These are phyloP conservation scores for Coemansia sp. DNA, from an alignment of 192 early-diverging fungal species.

Conservation along the genomic window DNA sequence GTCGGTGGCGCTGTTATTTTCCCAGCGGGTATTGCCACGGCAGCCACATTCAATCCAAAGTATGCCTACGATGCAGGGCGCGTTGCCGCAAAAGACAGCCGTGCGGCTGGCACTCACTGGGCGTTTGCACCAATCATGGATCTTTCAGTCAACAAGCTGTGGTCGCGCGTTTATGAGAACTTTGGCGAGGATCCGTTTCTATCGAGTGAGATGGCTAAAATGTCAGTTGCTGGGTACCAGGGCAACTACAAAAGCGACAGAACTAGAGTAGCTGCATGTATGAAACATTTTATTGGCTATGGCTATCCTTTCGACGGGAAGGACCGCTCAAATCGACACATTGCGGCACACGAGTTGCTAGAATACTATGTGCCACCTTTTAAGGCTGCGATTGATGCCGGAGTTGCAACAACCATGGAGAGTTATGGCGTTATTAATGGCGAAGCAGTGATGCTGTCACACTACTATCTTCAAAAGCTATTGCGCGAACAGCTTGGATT, in stretches of 20 bases:
- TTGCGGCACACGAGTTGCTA: slow-evolving; percentile 55
- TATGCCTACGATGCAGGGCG: slow-evolving; percentile 57
- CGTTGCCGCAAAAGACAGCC: slow-evolving; percentile 61
- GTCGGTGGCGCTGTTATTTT: slow-evolving; percentile 59
- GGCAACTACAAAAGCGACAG: slow-evolving; percentile 64
- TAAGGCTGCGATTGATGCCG: slow-evolving; percentile 58
- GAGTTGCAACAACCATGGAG: slow-evolving; percentile 63
- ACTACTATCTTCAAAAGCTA: slow-evolving; percentile 54
- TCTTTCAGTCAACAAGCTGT: slow-evolving; percentile 57
- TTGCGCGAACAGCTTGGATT: slow-evolving; percentile 55
- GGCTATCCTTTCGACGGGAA: slow-evolving; percentile 53
- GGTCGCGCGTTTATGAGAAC: slow-evolving; percentile 56
- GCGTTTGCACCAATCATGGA: slow-evolving; percentile 61
- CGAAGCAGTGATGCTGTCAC: slow-evolving; percentile 55
- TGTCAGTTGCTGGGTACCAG: slow-evolving; percentile 58
- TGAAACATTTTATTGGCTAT: slow-evolving; percentile 69
- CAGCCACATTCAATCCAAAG: slow-evolving; percentile 58
- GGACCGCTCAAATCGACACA: slow-evolving; percentile 40
- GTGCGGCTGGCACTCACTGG: slow-evolving; percentile 65
- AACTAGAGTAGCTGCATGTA: slow-evolving; percentile 59
- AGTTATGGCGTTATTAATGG: slow-evolving; percentile 64
- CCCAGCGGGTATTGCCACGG: slow-evolving; percentile 57
- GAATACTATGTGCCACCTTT: slow-evolving; percentile 65
- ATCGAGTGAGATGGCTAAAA: slow-evolving; percentile 50
- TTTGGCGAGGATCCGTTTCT: slow-evolving; percentile 62